Conservation (phyloP, 225 moss, liverwort and hornwort species). For the Physcomitrellopsis africana region DNA sequence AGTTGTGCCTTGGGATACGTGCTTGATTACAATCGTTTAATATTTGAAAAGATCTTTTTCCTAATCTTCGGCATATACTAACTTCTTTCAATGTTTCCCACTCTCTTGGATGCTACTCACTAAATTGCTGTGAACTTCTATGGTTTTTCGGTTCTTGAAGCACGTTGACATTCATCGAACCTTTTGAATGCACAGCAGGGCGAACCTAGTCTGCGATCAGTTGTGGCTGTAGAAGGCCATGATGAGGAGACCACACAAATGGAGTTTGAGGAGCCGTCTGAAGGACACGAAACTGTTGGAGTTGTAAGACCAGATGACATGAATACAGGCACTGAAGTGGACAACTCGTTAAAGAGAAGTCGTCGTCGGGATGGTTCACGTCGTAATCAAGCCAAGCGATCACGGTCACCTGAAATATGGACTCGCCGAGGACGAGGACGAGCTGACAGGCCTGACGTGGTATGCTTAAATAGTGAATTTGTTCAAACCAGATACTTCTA, state of each 20-base stretch:
- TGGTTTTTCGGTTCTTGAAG: neutral
- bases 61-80: slow-evolving; percentile 7
- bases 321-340: slow-evolving; percentile 28
- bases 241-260: slow-evolving; percentile 40
- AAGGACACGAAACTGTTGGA: slow-evolving; percentile 29
- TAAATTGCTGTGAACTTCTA: neutral
- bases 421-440: slow-evolving; percentile 75
- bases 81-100: neutral
- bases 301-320: slow-evolving; percentile 36
- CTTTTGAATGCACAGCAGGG: slow-evolving; percentile 34
- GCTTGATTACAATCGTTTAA: slow-evolving; percentile 4
- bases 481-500: slow-evolving; percentile 6
- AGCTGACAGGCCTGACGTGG: slow-evolving; percentile 61
- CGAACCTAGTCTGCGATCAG: slow-evolving; percentile 61
- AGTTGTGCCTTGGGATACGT: neutral
- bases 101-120: neutral
- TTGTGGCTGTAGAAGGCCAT: slow-evolving; percentile 53
- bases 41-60: neutral
- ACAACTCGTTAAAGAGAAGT: slow-evolving; percentile 43
- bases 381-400: slow-evolving; percentile 59
- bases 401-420: slow-evolving; percentile 83
- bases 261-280: slow-evolving; percentile 44
- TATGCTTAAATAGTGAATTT: slow-evolving; percentile 28
- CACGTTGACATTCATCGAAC: neutral
- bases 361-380: slow-evolving; percentile 51